Evolutionary conservation across 2,329 filamentous ascomycete genomes (phyloP), one percentile per base, ranked within the genome.

Genomic region (Grosmannia huntii): DNA sequence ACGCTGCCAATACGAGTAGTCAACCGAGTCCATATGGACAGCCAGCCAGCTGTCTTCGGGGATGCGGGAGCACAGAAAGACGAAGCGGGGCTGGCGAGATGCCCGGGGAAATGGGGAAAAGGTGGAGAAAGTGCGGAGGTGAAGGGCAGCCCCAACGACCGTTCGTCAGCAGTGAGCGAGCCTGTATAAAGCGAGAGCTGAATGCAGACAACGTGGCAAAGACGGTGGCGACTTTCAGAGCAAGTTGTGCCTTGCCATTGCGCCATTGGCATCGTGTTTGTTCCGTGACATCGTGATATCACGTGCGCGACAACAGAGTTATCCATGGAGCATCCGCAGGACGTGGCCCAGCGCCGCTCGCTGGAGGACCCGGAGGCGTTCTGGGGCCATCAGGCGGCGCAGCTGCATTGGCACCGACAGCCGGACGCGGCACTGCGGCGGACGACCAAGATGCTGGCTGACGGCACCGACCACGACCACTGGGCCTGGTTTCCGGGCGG

Each of bases 401-500:
- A 87, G 25, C 75, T 97, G 4, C 73, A 86, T 70, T 96, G 91
- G 91, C 86, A 95, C 71, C 86, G 83, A 66, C 78, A 81, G 57
- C 91, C 91, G 9, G 79, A 79, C 14, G 75, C 77, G 0, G 80
- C 82, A 0, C 77, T 95, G 25, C 73, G 73, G 3, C 75, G 73
- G 46, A 79, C 76, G 23, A 82, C 77, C 53, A 91, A 88, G 71
- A 81, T 75, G 9, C 75, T 94, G 23, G 49, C 51, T 71, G 16
- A 76, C 57, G 80, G 73, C 62, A 84, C 76, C n/a, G 74, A 76
- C 19, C 85, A 95, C 68, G 78, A 83, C 49, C 84, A 87, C 67
- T 96, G 91, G 90, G 81, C 83, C 62, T 97, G 92, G 92, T 96
- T 95, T 65, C 82, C 88, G 0, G 89, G 84, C 62, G 92, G 91